These are phyloP conservation scores for Fusarium pseudoanthophilum DNA, from an alignment of 2,329 filamentous ascomycete species.

Conservation along the genomic window DNA sequence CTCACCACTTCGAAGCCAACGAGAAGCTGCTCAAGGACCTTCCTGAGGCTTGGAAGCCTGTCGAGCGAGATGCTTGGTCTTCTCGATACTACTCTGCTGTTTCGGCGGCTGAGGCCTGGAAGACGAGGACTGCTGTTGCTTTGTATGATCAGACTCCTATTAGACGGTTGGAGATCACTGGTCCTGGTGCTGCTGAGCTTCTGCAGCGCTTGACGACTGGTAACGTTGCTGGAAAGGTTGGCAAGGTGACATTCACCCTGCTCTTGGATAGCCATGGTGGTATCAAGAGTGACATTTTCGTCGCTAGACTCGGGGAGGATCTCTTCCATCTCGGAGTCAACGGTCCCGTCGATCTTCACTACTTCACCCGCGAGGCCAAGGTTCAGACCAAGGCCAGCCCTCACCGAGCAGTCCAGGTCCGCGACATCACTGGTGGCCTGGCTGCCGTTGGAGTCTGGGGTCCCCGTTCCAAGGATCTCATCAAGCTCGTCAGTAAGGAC, in stretches of 20 bases:
- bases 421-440: constrained; percentile 68
- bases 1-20: constrained; percentile 71
- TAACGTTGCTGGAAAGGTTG: constrained; percentile 58
- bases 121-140: constrained; percentile 69
- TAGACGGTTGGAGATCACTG: constrained; percentile 66
- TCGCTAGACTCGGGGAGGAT: constrained; percentile 61
- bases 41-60: constrained; percentile 64
- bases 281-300: constrained; percentile 66
- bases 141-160: constrained; percentile 73
- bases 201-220: constrained; percentile 64
- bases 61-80: constrained; percentile 69
- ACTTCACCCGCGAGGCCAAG: constrained; percentile 64
- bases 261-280: constrained; percentile 64
- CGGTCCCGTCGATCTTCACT: constrained; percentile 63
- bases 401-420: constrained; percentile 59
- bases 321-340: constrained; percentile 68
- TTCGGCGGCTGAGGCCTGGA: constrained; percentile 70
- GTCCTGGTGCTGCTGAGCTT: constrained; percentile 65
- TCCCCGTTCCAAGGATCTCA: constrained; percentile 63
- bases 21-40: constrained; percentile 60
- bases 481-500: constrained; percentile 56
- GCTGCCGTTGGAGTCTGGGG: constrained; percentile 73
- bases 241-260: constrained; percentile 65
- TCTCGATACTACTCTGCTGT: constrained; percentile 67
- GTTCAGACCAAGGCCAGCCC: constrained; percentile 55